These are phyloP conservation scores for Aspergillus japonicus DNA, from an alignment of 2,329 filamentous ascomycete species.

Conservation along the genomic window DNA sequence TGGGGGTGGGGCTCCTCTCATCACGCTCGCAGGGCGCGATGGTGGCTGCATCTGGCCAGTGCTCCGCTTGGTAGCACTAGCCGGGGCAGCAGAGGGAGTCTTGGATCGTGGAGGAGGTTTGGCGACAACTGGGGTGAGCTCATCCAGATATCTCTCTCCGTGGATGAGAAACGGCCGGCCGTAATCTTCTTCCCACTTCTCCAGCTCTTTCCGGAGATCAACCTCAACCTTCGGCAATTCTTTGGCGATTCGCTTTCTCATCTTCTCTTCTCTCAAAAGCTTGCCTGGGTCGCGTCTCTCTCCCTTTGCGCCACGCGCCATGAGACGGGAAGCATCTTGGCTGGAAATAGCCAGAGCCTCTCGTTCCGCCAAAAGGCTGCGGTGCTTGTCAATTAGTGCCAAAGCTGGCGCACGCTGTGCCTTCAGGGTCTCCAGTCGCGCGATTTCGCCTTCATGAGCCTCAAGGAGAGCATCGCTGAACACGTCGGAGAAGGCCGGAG, in stretches of 20 bases:
- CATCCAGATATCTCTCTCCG: conserved; percentile 85
- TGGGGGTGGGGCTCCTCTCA: conserved; percentile 42
- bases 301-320: conserved; percentile 87
- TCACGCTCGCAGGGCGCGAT: conserved; percentile 32
- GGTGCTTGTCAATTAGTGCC: conserved; percentile 78
- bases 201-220: conserved; percentile 78
- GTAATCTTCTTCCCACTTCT: conserved; percentile 90
- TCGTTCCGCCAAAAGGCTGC: conserved; percentile 77
- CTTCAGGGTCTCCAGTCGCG: conserved; percentile 73
- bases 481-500: conserved; percentile 93
- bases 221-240: conserved; percentile 87
- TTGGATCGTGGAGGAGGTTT: conserved; percentile 61
- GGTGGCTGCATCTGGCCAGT: conserved; percentile 19
- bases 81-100: conserved; percentile 37
- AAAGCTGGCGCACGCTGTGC: conserved; percentile 86
- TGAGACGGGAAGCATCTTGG: conserved; percentile 89
- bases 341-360: conserved; percentile 86
- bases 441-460: conserved; percentile 89
- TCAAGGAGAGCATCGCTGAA: conserved; percentile 94
- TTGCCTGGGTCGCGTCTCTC: conserved; percentile 94
- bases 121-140: conserved; percentile 65
- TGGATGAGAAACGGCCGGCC: conserved; percentile 90
- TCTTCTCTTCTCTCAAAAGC: conserved; percentile 92
- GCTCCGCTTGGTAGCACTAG: conserved; percentile 25
- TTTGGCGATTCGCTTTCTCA: conserved; percentile 95